These are phyloP conservation scores for Coleophoma cylindrospora DNA, from an alignment of 2,329 filamentous ascomycete species.

Conservation along the genomic window DNA sequence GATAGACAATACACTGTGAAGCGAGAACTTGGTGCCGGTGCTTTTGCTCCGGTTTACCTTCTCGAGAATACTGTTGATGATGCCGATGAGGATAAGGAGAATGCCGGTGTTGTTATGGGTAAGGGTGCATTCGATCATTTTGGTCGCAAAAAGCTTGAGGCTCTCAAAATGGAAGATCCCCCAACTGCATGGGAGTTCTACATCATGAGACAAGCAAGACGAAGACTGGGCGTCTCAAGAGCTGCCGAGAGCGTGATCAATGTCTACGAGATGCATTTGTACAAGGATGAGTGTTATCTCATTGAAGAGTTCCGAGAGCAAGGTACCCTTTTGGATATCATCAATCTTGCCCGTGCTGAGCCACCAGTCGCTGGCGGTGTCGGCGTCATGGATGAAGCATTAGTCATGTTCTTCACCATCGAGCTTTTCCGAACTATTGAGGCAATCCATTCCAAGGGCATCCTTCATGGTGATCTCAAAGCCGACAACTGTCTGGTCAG, in stretches of 20 bases:
- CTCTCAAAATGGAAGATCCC: constrained; percentile 90
- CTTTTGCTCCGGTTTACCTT: constrained; percentile 93
- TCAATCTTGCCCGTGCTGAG: constrained; percentile 79
- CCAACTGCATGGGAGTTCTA: constrained; percentile 94
- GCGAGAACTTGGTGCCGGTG: constrained; percentile 84
- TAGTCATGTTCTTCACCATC: constrained; percentile 93
- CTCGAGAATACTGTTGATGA: constrained; percentile 65
- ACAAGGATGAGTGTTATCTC: constrained; percentile 83
- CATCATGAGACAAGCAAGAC: constrained; percentile 80
- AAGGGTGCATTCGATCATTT: constrained; percentile 54
- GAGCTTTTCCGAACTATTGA: constrained; percentile 90
- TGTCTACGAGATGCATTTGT: constrained; percentile 88
- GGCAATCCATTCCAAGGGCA: constrained; percentile 69
- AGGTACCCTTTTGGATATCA: constrained; percentile 89
- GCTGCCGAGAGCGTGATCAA: constrained; percentile 73
- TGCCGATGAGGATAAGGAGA: constrained; percentile 40
- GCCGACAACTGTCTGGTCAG: constrained; percentile 92
- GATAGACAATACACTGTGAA: constrained; percentile 70
- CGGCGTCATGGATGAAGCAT: constrained; percentile 78
- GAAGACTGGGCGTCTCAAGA: constrained; percentile 69
- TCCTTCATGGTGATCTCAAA: constrained; percentile 93
- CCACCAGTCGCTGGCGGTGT: constrained; percentile 37
- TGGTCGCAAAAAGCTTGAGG: constrained; percentile 59
- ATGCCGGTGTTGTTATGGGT: constrained; percentile 47
- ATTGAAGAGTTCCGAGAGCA: constrained; percentile 84